Base-by-base conservation (phyloP, 2,329 filamentous ascomycete genomes). In the Neofusicoccum laricinum region DNA sequence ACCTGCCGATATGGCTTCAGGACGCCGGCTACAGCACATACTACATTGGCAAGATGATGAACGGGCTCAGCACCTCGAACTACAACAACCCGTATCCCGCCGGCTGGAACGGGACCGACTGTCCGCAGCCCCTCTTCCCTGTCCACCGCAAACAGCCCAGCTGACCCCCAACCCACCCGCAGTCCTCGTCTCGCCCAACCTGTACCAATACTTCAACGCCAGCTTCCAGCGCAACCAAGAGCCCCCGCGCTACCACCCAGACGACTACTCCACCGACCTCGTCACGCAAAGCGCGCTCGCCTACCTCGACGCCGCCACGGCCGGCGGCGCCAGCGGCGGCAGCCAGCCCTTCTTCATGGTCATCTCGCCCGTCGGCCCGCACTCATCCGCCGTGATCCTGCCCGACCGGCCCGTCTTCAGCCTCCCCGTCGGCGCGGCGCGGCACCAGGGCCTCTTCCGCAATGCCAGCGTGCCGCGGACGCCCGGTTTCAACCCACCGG, bases 11-110 rank as follows among this genome's bases (percentile, higher is more conserved):
- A 0, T 92, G 89, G 88, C 75, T 92, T 12, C 87, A 90, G 67
- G 73, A 84, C 2, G 85, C 84, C 0, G 88, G 88, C 0, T 91
- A 91, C 71, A 85, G 85, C 67, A 91, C 89, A 0, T 91, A 90
- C 70, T 92, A 91, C 69, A 86, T 85, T 0, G 89, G 88, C 17
- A 92, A 92, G 71, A 78, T 91, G 4, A 88, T 90, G 76, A 92
- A 92, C 68, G 79, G 82, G 0, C 88, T 90, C 58, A 84, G 78
- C 0, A 78, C 84, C 1, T 69, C 80, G 0, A 91, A 89, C 64
- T 91, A 90, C 71, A 77, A 88, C 70, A 77, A 79, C 2, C 84
- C 88, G 0, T 81, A 77, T 46, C 80, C 84, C 0, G 81, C 79
- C 1, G 88, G 88, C 0, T 91, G 85, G 80, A 88, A 81, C 12